Conservation (phyloP, 768 basidiomycete species). For the Leccinum uliginosum region DNA sequence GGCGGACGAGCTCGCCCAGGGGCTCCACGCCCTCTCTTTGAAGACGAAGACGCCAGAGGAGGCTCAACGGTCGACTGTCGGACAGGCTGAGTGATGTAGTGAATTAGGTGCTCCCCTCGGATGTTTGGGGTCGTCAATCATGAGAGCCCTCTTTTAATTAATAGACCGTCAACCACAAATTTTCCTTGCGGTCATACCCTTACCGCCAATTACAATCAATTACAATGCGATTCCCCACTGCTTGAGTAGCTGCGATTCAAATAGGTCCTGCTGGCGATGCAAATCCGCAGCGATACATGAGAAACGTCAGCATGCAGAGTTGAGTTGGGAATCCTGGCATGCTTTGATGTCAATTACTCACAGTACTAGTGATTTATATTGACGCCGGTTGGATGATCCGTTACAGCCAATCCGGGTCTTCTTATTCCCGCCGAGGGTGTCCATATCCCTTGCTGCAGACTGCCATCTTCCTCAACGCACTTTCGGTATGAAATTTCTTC, state of each 20-base stretch:
- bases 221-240: constrained; percentile 20
- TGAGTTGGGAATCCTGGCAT: background rate
- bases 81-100: constrained; percentile 23
- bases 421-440: constrained; percentile 3
- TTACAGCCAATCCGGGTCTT: constrained; percentile 18
- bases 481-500: constrained; percentile 18
- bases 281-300: constrained; percentile 14
- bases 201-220: constrained; percentile 10
- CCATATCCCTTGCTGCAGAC: constrained; percentile 4
- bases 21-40: constrained; percentile 74
- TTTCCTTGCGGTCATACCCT: constrained; percentile 16
- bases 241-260: constrained; percentile 5
- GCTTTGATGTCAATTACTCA: background rate
- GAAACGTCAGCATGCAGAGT: background rate
- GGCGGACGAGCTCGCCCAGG: constrained; percentile 63
- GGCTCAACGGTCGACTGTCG: constrained; percentile 20
- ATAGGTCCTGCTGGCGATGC: constrained; percentile 13
- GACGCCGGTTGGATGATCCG: constrained; percentile 30
- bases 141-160: constrained; percentile 28
- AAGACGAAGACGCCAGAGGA: constrained; percentile 69
- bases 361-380: constrained; percentile 4
- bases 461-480: constrained; percentile 14
- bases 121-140: constrained; percentile 25
- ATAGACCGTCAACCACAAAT: constrained; percentile 21
- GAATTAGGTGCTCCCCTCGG: constrained; percentile 12